Conservation (phyloP, 2,329 filamentous ascomycete genomes). For the Aspergillus sclerotialis region DNA sequence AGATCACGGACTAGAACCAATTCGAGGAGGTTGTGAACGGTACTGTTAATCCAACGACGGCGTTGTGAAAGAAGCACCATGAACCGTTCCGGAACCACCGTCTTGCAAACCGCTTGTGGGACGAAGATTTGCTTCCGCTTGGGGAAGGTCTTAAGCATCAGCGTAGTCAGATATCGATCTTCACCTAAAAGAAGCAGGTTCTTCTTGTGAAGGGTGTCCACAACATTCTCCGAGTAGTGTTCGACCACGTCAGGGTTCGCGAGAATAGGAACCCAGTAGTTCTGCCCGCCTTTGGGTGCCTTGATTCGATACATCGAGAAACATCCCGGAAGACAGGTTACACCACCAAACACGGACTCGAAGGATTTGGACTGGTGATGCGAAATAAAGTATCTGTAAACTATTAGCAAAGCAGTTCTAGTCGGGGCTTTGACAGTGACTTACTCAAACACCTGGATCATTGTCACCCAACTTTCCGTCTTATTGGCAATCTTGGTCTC, state of each 20-base stretch:
- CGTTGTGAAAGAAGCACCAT: conserved; percentile 88
- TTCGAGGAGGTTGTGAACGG: conserved; percentile 97
- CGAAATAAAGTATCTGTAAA: conserved; percentile 79
- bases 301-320: conserved; percentile 99
- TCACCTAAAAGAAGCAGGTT: conserved; percentile 86
- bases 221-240: conserved; percentile 98
- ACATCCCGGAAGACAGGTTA: conserved; percentile 95
- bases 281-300: conserved; percentile 93
- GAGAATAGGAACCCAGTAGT: conserved; percentile 98
- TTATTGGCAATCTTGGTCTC: conserved; percentile 99
- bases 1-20: conserved; percentile 90
- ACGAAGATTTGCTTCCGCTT: conserved; percentile 99
- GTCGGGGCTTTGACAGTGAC: conserved; percentile 13
- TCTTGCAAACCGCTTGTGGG: conserved; percentile 98
- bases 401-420: conserved; percentile 5
- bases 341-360: conserved; percentile 97
- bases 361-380: conserved; percentile 96
- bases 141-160: conserved; percentile 98
- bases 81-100: conserved; percentile 88
- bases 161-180: conserved; percentile 89
- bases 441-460: conserved; percentile 95
- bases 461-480: conserved; percentile 85
- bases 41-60: conserved; percentile 98
- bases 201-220: conserved; percentile 97
- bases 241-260: conserved; percentile 98